phyloP scores from a whole-genome alignment of 768 basidiomycete genomes.

The Porphyrellus cyaneotinctus region DNA sequence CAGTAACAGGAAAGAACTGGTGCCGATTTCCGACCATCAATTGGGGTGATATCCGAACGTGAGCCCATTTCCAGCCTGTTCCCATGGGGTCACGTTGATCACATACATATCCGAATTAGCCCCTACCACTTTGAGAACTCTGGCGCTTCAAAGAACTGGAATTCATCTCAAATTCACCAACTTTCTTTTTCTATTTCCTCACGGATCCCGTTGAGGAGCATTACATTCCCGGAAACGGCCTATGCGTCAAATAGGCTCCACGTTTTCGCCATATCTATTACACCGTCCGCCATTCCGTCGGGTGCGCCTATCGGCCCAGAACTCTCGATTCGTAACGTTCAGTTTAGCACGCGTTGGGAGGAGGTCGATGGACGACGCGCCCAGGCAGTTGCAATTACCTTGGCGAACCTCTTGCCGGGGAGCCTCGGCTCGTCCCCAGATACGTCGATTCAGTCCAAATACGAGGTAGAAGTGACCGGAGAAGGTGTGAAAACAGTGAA shows the following conservation, averaged over 20 bases:
- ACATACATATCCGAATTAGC: constrained; percentile 24
- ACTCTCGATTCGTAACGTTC: constrained; percentile 40
- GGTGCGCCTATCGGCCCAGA: constrained; percentile 19
- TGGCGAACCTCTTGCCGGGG: constrained; percentile 47
- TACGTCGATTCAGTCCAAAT: constrained; percentile 32
- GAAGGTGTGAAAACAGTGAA: constrained; percentile 40
- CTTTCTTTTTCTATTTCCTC: constrained; percentile 43
- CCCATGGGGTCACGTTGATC: background rate
- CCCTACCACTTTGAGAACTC: constrained; percentile 43
- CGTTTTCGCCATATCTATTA: constrained; percentile 43
- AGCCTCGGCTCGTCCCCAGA: constrained; percentile 19
- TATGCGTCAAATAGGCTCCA: constrained; percentile 37
- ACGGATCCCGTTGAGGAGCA: constrained; percentile 36
- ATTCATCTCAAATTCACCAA: constrained; percentile 42
- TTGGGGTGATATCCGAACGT: constrained; percentile 44
- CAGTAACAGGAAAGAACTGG: constrained; percentile 46
- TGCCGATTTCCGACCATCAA: constrained; percentile 40
- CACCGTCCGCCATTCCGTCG: constrained; percentile 32
- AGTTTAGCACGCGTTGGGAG: constrained; percentile 47
- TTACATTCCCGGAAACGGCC: constrained; percentile 39
- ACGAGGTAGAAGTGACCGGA: constrained; percentile 37
- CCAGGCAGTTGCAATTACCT: constrained; percentile 48
- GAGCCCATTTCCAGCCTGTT: constrained; percentile 4
- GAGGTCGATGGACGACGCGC: constrained; percentile 34
- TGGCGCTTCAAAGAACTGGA: constrained; percentile 36